These are phyloP conservation scores for Venturia oleaginea DNA, from an alignment of 2,329 filamentous ascomycete genomes.

Conservation along the genomic window DNA sequence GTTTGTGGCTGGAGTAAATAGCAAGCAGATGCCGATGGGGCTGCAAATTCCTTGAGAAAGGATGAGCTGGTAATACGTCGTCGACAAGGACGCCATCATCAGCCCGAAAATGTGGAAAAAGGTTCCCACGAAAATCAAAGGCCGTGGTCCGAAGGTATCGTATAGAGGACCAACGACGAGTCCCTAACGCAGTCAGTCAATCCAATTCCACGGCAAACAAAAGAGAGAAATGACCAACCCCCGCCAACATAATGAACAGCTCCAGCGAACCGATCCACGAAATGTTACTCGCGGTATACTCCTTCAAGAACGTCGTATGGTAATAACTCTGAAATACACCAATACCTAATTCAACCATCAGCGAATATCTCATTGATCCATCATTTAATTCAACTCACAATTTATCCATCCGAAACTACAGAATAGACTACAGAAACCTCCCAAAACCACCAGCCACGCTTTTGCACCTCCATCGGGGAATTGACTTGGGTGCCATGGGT, in stretches of 20 bases:
- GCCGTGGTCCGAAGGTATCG: slow-evolving; percentile 63
- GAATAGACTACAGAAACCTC: slow-evolving; percentile 71
- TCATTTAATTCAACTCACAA: neutral
- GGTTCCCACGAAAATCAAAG: slow-evolving; percentile 60
- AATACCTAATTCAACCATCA: slow-evolving; percentile 27
- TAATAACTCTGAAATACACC: slow-evolving; percentile 76
- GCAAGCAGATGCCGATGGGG: slow-evolving; percentile 39
- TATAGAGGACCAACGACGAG: slow-evolving; percentile 51
- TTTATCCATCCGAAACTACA: slow-evolving; percentile 65
- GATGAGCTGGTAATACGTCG: slow-evolving; percentile 45
- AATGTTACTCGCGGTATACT: slow-evolving; percentile 58
- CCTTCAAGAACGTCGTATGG: slow-evolving; percentile 58
- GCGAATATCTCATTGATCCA: too few relatives aligned
- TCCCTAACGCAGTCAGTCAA: neutral
- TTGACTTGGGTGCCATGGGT: neutral
- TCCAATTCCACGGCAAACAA: too few relatives aligned
- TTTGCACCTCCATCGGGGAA: slow-evolving; percentile 68
- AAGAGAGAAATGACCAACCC: neutral
- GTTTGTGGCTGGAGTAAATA: slow-evolving; percentile 49
- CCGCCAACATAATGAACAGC: slow-evolving; percentile 40
- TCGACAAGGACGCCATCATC: slow-evolving; percentile 58
- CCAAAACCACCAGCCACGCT: slow-evolving; percentile 79
- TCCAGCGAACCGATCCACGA: slow-evolving; percentile 55
- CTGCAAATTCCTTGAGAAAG: slow-evolving; percentile 47
- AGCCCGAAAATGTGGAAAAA: slow-evolving; percentile 53